Conservation (phyloP, 108 stramenopile genomes). For the Conticribra guillardii region DNA sequence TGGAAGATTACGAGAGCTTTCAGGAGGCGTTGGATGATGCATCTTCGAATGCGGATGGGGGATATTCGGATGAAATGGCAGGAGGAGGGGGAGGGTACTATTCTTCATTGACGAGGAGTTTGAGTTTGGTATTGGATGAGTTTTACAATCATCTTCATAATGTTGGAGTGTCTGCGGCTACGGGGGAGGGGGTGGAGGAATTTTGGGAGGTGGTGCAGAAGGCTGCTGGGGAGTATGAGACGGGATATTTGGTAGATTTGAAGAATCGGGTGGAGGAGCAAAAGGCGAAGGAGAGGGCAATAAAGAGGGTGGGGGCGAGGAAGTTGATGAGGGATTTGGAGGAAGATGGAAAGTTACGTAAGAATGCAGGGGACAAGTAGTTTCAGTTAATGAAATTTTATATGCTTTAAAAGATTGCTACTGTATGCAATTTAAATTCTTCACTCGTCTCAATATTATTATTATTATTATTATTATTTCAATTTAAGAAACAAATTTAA, state of each 20-base stretch:
- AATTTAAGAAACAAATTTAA: no score
- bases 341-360: conserved; percentile 19
- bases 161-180: conserved; percentile 91
- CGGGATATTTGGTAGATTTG: conserved; percentile 90
- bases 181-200: conserved; percentile 92
- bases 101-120: conserved; percentile 88
- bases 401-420: no score
- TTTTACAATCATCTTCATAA: conserved; percentile 93
- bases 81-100: conserved; percentile 80
- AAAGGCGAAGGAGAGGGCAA: conserved; percentile 68
- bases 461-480: no score
- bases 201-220: conserved; percentile 87
- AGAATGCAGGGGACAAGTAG: no score
- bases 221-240: conserved; percentile 79
- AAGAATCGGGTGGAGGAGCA: conserved; percentile 84
- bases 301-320: conserved; percentile 52
- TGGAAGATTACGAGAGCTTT: conserved; percentile 96
- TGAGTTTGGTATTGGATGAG: conserved; percentile 96
- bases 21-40: conserved; percentile 93
- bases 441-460: no score
- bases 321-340: conserved; percentile 69
- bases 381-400: no score
- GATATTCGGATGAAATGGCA: conserved; percentile 44
- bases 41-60: conserved; percentile 33
- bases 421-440: no score